Evolutionary conservation across 1,284 basidiomycete species (phyloP).

Genomic region (Puccinia polysora): DNA sequence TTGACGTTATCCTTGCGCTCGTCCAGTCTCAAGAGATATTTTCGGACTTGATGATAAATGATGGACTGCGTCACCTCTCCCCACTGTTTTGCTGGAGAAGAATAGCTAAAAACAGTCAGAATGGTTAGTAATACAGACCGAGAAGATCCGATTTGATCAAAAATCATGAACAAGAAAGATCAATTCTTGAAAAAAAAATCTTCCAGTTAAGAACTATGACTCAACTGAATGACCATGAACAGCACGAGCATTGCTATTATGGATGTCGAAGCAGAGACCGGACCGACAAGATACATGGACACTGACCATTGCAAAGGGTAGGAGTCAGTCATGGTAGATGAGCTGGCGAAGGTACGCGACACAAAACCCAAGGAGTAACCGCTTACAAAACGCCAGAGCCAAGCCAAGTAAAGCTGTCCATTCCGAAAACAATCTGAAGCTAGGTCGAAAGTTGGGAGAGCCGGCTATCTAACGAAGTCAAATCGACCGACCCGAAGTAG

Average conservation of each 20-base stretch:
- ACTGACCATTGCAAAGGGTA: not conserved
- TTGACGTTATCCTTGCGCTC: slow-evolving; percentile 42
- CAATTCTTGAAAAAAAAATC: no score
- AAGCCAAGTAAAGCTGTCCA: slow-evolving; percentile 37
- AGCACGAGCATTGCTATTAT: slow-evolving; percentile 37
- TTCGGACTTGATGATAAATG: slow-evolving; percentile 42
- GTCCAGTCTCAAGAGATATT: slow-evolving; percentile 41
- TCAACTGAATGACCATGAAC: slow-evolving; percentile 38
- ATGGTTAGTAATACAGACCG: not conserved
- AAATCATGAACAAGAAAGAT: not conserved
- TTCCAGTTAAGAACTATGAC: no score
- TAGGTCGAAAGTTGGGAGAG: slow-evolving; percentile 42
- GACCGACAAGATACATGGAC: slow-evolving; percentile 34
- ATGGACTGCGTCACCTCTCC: slow-evolving; percentile 41
- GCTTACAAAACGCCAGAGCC: slow-evolving; percentile 16
- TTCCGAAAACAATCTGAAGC: slow-evolving; percentile 40
- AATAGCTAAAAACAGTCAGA: slow-evolving; percentile 4
- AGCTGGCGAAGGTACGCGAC: not conserved
- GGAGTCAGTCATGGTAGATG: no score
- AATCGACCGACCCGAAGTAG: not conserved
- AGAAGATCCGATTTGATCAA: no score
- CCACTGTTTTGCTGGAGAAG: slow-evolving; percentile 41
- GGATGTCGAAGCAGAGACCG: slow-evolving; percentile 30
- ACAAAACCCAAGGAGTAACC: not conserved
- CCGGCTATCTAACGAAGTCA: slow-evolving; percentile 20